phyloP scores from a whole-genome alignment of 2,329 filamentous ascomycete genomes.

The Beauveria sp. region DNA sequence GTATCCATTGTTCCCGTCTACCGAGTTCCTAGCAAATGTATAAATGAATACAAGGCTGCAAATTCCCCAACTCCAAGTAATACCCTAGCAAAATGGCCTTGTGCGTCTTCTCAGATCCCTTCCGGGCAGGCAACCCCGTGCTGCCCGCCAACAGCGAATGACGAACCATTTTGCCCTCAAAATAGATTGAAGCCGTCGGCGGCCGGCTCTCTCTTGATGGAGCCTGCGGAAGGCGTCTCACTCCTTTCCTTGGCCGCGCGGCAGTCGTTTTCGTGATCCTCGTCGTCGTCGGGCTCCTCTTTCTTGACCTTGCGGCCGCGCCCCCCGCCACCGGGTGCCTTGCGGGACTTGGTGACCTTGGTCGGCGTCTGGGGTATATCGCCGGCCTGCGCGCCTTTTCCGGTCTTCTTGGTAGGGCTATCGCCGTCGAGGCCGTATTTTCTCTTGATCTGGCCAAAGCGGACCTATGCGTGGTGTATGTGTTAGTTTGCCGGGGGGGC shows the following conservation, averaged over 20 bases:
- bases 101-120: no score
- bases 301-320: constrained; percentile 14
- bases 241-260: background rate
- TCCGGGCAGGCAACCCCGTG: no score
- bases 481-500: background rate
- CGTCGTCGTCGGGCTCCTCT: constrained; percentile 14
- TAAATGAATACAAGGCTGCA: no score
- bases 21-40: no score
- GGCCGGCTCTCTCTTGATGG: constrained; percentile 1
- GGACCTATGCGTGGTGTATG: constrained; percentile 23
- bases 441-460: constrained; percentile 42
- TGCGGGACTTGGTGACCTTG: constrained; percentile 13
- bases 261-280: background rate
- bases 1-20: background rate
- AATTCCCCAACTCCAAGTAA: no score
- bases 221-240: background rate
- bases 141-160: no score
- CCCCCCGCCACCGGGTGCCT: constrained; percentile 12
- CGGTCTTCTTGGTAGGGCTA: background rate
- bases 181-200: background rate
- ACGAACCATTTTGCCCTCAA: background rate
- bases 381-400: constrained; percentile 1
- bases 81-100: no score
- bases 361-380: background rate
- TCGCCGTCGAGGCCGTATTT: constrained; percentile 33